Evolutionary conservation across 1,139 yeast species (phyloP).

Genomic region (Debaryomyces robertsiae): DNA sequence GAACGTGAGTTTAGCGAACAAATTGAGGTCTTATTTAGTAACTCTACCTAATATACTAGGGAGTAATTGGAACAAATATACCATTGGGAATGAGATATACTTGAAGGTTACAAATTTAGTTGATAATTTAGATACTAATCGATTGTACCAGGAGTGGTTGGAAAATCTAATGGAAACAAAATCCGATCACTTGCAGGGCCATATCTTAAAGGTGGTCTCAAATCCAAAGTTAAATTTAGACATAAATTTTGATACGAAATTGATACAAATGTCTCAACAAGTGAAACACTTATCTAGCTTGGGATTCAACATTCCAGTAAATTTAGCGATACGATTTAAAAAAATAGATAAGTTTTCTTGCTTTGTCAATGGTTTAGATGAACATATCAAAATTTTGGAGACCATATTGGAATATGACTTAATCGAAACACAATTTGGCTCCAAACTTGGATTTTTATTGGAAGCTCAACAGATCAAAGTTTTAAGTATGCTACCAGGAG

Average conservation of each 20-base stretch:
- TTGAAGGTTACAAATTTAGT: constrained; percentile 50
- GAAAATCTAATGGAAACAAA: constrained; percentile 16
- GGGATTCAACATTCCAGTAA: constrained; percentile 60
- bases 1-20: constrained; percentile 25
- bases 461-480: constrained; percentile 39
- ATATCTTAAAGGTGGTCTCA: constrained; percentile 35
- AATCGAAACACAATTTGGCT: constrained; percentile 26
- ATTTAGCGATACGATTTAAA: constrained; percentile 37
- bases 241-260: constrained; percentile 55
- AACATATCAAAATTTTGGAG: constrained; percentile 37
- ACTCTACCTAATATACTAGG: constrained; percentile 52
- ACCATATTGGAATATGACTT: constrained; percentile 26
- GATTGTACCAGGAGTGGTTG: constrained; percentile 53
- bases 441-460: constrained; percentile 46
- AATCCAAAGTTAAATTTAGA: constrained; percentile 20
- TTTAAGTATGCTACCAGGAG: constrained; percentile 23
- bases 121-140: constrained; percentile 47
- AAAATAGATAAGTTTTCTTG: constrained; percentile 56
- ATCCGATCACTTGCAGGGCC: constrained; percentile 22
- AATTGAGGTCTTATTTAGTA: constrained; percentile 24
- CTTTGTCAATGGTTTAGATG: constrained; percentile 56
- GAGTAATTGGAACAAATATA: constrained; percentile 69
- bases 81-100: constrained; percentile 68
- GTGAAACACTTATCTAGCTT: constrained; percentile 53
- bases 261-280: constrained; percentile 53